A percentile compares a stretch with the other conserved stretches of the same genome.
phyloP scores from a whole-genome alignment of 208 protist genomes.

The Acanthamoeba divionensis region DNA sequence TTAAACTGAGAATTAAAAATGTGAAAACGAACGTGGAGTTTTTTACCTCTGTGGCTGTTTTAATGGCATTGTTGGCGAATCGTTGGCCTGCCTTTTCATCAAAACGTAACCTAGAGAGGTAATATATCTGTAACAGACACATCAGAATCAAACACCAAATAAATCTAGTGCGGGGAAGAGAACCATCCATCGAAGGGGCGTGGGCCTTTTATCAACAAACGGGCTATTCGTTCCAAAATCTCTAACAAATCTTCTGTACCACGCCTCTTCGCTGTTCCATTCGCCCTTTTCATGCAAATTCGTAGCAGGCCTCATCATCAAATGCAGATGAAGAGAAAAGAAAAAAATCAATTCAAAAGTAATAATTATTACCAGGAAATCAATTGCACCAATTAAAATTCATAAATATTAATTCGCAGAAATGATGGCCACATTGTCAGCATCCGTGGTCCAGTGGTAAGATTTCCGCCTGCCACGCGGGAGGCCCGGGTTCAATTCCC shows the following conservation, averaged over 20 bases:
- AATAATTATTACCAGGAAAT: too few species aligned
- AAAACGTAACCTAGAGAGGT: not conserved
- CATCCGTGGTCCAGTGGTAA: not conserved
- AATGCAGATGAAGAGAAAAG: too few species aligned
- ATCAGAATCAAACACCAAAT: not conserved
- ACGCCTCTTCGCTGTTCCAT: not conserved
- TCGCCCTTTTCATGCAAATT: too few species aligned
- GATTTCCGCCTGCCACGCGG: not conserved
- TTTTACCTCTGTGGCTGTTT: not conserved
- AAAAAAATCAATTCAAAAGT: too few species aligned
- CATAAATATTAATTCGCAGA: too few species aligned
- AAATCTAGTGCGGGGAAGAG: not conserved
- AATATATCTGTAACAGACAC: not conserved
- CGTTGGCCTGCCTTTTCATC: slow-evolving; percentile 22
- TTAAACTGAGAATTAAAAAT: not conserved
- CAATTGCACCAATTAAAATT: too few species aligned
- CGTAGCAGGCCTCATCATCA: too few species aligned
- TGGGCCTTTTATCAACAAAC: not conserved
- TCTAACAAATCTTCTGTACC: not conserved
- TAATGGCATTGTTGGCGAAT: not conserved
- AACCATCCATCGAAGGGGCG: slow-evolving; percentile 19
- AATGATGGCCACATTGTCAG: too few species aligned
- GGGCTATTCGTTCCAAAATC: not conserved
- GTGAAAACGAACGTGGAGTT: not conserved
- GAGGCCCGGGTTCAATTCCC: not conserved